Conservation (phyloP, 2,329 filamentous ascomycete genomes). For the Aureobasidium leucospermi region DNA sequence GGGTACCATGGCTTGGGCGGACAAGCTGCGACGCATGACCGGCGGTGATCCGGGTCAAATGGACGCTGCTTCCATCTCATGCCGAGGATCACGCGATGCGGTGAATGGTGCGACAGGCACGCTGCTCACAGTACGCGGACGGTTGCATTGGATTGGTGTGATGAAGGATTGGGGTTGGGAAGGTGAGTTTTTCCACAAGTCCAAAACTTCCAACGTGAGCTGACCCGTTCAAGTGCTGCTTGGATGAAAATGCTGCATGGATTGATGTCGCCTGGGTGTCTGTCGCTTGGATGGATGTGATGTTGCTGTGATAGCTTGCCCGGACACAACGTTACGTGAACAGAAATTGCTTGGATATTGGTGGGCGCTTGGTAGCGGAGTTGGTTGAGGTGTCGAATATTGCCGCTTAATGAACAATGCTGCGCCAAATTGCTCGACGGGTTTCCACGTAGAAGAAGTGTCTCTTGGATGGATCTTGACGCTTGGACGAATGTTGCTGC, state of each 20-base stretch:
- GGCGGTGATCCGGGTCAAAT: not conserved
- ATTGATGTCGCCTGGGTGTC: not conserved
- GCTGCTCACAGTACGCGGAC: slow-evolving; percentile 58
- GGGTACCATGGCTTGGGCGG: slow-evolving; percentile 13
- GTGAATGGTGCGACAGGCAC: slow-evolving; percentile 41
- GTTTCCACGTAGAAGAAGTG: not conserved
- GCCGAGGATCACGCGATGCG: slow-evolving; percentile 8
- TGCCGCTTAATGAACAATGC: not conserved
- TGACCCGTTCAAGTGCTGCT: slow-evolving; percentile 29
- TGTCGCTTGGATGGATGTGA: not conserved
- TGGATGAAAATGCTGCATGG: slow-evolving; percentile 23
- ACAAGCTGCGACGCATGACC: slow-evolving; percentile 6
- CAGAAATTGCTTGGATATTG: not conserved
- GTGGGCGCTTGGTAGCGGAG: not conserved
- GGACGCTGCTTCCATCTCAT: slow-evolving; percentile 2
- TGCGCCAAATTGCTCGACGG: not conserved
- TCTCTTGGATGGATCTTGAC: not conserved
- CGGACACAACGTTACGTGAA: not conserved
- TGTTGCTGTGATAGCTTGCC: not conserved
- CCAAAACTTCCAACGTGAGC: not conserved
- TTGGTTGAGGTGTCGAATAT: not conserved
- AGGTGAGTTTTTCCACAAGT: slow-evolving; percentile 41
- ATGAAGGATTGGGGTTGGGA: slow-evolving; percentile 70
- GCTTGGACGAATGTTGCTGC: not conserved
- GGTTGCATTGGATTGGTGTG: slow-evolving; percentile 61